A percentile compares a stretch with the other conserved stretches of the same genome.
phyloP scores from a whole-genome alignment of 2,329 filamentous ascomycete genomes.

The Hypoxylon sp. region DNA sequence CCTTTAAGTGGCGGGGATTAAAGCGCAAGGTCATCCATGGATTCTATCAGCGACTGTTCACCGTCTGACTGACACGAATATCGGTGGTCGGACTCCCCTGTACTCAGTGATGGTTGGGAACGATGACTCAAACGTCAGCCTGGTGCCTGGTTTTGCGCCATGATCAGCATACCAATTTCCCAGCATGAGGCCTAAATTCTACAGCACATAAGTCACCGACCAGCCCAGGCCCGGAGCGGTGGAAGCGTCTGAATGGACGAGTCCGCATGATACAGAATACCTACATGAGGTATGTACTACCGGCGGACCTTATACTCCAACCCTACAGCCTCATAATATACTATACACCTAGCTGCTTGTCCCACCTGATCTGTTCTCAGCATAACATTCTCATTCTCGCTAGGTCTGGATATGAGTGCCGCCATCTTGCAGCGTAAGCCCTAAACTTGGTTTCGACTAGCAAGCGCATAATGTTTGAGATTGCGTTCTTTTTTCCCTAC shows the following conservation, averaged over 20 bases:
- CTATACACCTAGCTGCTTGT: not conserved
- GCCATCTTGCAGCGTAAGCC: constrained; percentile 33
- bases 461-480: constrained; percentile 13
- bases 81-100: constrained; percentile 25
- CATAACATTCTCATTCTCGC: constrained; percentile 14
- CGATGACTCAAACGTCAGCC: constrained; percentile 40
- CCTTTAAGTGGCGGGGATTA: constrained; percentile 25
- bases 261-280: constrained; percentile 19
- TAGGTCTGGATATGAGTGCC: constrained; percentile 14
- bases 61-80: constrained; percentile 29
- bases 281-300: constrained; percentile 2
- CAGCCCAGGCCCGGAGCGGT: constrained; percentile 33
- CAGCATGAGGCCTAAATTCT: constrained; percentile 18
- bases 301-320: not conserved
- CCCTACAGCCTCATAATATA: not conserved
- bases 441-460: constrained; percentile 27
- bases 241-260: not conserved
- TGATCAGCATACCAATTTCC: constrained; percentile 41
- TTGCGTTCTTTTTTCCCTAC: constrained; percentile 11
- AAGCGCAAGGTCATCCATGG: constrained; percentile 13
- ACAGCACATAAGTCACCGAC: constrained; percentile 24
- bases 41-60: constrained; percentile 20
- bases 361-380: constrained; percentile 7
- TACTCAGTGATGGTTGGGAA: constrained; percentile 1
- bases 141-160: constrained; percentile 39